phyloP scores from a whole-genome alignment of 2,329 filamentous ascomycete species.

The Fusarium paranaense region DNA sequence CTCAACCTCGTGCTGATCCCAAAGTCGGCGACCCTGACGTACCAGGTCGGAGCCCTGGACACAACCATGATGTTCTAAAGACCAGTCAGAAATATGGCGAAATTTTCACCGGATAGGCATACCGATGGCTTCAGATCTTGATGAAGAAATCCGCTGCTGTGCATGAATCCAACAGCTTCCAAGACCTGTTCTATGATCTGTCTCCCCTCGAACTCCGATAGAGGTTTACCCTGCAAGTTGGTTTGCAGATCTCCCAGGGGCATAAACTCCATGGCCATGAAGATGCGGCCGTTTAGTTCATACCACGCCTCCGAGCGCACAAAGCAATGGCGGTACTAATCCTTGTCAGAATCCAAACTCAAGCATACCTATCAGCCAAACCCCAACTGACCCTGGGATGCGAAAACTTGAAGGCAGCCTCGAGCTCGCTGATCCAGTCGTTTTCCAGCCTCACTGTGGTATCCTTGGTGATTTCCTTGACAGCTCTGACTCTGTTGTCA shows the following conservation, averaged over 20 bases:
- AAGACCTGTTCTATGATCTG: background rate
- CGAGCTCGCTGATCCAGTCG: too few species aligned
- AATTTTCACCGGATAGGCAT: background rate
- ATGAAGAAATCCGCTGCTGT: background rate
- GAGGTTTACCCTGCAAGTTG: background rate
- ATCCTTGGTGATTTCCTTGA: background rate
- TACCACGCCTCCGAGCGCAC: background rate
- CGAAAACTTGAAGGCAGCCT: too few species aligned
- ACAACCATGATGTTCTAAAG: background rate
- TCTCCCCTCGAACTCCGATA: background rate
- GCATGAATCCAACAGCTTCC: background rate
- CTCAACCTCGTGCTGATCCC: background rate
- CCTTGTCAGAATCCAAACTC: background rate
- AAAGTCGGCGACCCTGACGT: background rate
- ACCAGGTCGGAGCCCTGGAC: background rate
- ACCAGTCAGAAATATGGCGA: background rate
- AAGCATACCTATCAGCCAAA: too few species aligned
- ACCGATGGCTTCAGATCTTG: background rate
- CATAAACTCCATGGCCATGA: background rate
- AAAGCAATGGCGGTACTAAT: background rate
- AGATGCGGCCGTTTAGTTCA: background rate
- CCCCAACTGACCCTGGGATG: too few species aligned
- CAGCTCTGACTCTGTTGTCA: background rate
- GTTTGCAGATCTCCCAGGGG: background rate
- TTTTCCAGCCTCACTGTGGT: too few species aligned